Conservation (phyloP, 805 yeast species). For the Metschnikowia peoriensis region DNA sequence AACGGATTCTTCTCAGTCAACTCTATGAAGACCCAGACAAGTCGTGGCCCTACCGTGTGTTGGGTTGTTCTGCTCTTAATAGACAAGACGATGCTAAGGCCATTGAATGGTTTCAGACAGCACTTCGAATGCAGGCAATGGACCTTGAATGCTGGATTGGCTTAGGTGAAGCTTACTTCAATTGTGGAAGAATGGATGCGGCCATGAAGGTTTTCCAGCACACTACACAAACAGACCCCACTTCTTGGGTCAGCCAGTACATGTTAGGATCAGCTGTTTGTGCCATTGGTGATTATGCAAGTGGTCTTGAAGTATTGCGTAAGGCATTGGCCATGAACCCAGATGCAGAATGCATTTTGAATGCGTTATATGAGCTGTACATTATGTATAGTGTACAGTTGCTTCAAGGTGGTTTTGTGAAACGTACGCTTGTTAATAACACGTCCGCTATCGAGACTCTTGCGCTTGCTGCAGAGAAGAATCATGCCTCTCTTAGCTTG, state of each 20-base stretch:
- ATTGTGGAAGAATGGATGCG: constrained; percentile 84
- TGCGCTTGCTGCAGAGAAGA: constrained; percentile 32
- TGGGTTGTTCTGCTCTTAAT: constrained; percentile 78
- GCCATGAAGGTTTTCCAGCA: constrained; percentile 77
- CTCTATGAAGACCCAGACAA: constrained; percentile 32
- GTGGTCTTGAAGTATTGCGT: constrained; percentile 51
- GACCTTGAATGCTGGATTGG: constrained; percentile 91
- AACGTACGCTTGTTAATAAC: constrained; percentile 57
- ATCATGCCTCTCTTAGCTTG: constrained; percentile 45
- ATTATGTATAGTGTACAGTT: constrained; percentile 53
- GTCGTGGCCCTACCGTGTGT: constrained; percentile 86
- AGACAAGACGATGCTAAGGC: constrained; percentile 72
- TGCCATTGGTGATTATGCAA: constrained; percentile 62
- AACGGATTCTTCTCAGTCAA: constrained; percentile 39
- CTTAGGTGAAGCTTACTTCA: constrained; percentile 90
- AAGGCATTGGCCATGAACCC: constrained; percentile 44
- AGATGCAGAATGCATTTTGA: constrained; percentile 46
- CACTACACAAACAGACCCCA: constrained; percentile 53
- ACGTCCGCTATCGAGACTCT: constrained; percentile 46
- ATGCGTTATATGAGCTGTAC: constrained; percentile 56
- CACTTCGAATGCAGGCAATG: constrained; percentile 62
- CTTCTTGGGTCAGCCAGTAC: constrained; percentile 62
- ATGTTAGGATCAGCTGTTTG: constrained; percentile 65
- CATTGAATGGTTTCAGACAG: constrained; percentile 84
- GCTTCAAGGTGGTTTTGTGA: constrained; percentile 59